Evolutionary conservation across 805 yeast genomes (phyloP).

Genomic region (Cyberlindnera nakhonratchasimensis): DNA sequence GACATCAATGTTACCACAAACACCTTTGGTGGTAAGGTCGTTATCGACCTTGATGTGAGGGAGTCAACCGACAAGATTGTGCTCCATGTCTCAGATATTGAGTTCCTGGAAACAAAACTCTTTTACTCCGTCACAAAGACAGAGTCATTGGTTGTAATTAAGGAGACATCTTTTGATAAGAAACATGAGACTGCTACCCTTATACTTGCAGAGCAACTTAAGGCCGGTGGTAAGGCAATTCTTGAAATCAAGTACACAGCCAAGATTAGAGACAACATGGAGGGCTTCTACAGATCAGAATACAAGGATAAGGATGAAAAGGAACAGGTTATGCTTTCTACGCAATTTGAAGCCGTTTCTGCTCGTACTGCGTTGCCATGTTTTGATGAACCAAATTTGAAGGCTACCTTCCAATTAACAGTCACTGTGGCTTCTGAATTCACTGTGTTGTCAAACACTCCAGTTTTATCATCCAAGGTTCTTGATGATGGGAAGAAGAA

Average conservation of each 20-base stretch:
- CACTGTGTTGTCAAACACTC: conserved; percentile 67
- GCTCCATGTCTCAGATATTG: conserved; percentile 62
- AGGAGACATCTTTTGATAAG: conserved; percentile 40
- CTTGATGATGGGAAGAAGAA: conserved; percentile 46
- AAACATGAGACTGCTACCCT: conserved; percentile 62
- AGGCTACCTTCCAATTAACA: conserved; percentile 66
- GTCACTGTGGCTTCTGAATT: conserved; percentile 52
- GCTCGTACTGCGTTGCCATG: conserved; percentile 84
- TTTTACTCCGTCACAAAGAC: conserved; percentile 35
- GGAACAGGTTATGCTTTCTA: conserved; percentile 70
- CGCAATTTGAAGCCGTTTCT: conserved; percentile 84
- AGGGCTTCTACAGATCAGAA: conserved; percentile 73
- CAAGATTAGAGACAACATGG: conserved; percentile 66
- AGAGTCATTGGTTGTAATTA: conserved; percentile 20
- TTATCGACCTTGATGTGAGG: conserved; percentile 50
- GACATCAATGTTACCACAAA: conserved; percentile 58
- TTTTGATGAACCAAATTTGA: conserved; percentile 79
- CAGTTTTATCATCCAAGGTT: conserved; percentile 46
- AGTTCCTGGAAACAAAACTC: conserved; percentile 43
- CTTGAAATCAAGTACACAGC: conserved; percentile 54
- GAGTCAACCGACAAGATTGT: conserved; percentile 44
- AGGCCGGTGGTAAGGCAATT: conserved; percentile 35
- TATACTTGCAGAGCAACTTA: conserved; percentile 43
- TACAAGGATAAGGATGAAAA: conserved; percentile 55
- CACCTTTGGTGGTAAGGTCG: conserved; percentile 53